A percentile compares a stretch with the other conserved stretches of the same genome.
Conservation (phyloP, 805 yeast genomes). For the Teunomyces cretensis region DNA sequence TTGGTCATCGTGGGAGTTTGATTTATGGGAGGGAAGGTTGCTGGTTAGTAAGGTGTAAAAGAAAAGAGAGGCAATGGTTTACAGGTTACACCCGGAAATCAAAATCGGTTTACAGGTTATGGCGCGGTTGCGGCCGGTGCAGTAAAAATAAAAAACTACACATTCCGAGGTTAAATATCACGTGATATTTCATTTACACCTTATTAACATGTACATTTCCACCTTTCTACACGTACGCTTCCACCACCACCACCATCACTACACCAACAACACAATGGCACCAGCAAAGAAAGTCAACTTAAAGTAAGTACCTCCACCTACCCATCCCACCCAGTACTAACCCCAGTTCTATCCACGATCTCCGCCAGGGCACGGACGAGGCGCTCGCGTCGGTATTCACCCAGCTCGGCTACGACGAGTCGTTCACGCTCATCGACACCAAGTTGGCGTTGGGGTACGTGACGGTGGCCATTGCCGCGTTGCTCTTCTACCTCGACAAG, state of each 20-base stretch:
- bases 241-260: background rate
- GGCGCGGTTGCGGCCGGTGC: too few relatives aligned
- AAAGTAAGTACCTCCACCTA: conserved; percentile 21
- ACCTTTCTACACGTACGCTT: background rate
- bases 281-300: conserved; percentile 23
- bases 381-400: conserved; percentile 41
- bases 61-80: too few relatives aligned
- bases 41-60: too few relatives aligned
- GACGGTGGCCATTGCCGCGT: conserved; percentile 47
- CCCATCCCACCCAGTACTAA: conserved; percentile 5
- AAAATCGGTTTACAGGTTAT: too few relatives aligned
- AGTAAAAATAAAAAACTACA: too few relatives aligned
- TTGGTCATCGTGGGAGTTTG: background rate
- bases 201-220: background rate
- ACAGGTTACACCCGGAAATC: too few relatives aligned
- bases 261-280: background rate
- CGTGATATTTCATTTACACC: background rate
- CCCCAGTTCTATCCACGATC: conserved; percentile 44
- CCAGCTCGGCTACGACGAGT: conserved; percentile 47
- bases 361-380: conserved; percentile 52
- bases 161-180: background rate
- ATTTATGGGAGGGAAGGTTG: too few relatives aligned
- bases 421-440: conserved; percentile 44
- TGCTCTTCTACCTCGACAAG: conserved; percentile 49
- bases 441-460: conserved; percentile 50